Percentiles rank a stretch among this genome's conserved stretches.
Conservation (phyloP, 1,284 basidiomycete species). For the Ustilago loliicola region DNA sequence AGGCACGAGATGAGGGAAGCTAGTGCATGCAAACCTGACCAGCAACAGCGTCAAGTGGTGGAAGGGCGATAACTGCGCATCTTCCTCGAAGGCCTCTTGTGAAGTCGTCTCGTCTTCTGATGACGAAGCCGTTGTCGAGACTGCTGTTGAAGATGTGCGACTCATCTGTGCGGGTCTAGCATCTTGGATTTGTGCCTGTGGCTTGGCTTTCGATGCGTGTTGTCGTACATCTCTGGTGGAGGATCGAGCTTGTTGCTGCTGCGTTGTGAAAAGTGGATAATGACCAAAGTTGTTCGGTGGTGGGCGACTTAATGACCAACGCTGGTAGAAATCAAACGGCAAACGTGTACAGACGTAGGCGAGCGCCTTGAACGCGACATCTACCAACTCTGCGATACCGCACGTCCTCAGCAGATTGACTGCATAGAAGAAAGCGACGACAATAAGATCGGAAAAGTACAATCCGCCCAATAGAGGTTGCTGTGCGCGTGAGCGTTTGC, state of each 20-base stretch:
- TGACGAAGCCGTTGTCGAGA: constrained; percentile 10
- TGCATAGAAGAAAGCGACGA: constrained; percentile 59
- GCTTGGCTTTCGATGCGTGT: not conserved
- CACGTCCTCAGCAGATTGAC: constrained; percentile 64
- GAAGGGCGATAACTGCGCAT: constrained; percentile 59
- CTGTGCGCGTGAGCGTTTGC: constrained; percentile 25
- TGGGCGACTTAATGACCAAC: constrained; percentile 52
- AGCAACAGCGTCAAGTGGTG: constrained; percentile 64
- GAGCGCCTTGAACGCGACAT: constrained; percentile 59
- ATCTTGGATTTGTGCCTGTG: not conserved
- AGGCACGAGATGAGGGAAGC: constrained; percentile 66
- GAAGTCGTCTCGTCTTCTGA: constrained; percentile 32
- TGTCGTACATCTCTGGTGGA: not conserved
- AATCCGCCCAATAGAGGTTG: constrained; percentile 63
- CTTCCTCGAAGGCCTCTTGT: constrained; percentile 26
- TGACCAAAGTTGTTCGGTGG: constrained; percentile 18
- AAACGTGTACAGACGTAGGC: constrained; percentile 50
- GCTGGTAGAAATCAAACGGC: constrained; percentile 53
- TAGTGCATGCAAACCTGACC: constrained; percentile 62
- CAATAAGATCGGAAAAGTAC: constrained; percentile 66
- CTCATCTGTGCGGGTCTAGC: not conserved
- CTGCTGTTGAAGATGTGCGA: constrained; percentile 14
- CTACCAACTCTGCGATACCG: constrained; percentile 63
- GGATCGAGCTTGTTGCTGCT: constrained; percentile 1
- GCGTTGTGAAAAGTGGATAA: constrained; percentile 14